Conservation (phyloP, 345 rosid genomes). For the Salix koriyanagi region DNA sequence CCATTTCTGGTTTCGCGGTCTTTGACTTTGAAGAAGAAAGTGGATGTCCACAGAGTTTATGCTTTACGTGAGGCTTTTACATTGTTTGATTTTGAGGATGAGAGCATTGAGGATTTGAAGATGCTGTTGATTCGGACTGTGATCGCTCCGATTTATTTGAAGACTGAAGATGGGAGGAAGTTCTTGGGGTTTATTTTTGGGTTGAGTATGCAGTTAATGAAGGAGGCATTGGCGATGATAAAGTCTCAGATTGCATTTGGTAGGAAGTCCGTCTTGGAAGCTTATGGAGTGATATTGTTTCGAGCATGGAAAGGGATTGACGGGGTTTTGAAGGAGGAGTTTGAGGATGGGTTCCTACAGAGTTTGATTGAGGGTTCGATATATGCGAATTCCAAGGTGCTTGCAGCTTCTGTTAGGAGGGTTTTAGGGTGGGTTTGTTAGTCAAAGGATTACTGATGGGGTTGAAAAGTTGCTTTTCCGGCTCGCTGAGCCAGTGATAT, state of each 20-base stretch:
- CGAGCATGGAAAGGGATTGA: conserved; percentile 76
- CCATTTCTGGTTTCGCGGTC: conserved; percentile 77
- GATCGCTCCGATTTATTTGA: conserved; percentile 69
- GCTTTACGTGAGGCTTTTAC: conserved; percentile 67
- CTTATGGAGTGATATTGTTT: conserved; percentile 69
- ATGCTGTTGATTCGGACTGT: conserved; percentile 69
- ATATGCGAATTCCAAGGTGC: conserved; percentile 41
- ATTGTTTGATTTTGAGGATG: conserved; percentile 79
- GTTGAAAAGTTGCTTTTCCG: conserved; percentile 81
- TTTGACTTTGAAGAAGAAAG: conserved; percentile 74
- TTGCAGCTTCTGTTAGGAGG: conserved; percentile 73
- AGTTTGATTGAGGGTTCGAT: conserved; percentile 70
- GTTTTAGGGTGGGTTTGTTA: conserved; percentile 72
- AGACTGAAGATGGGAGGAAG: conserved; percentile 76
- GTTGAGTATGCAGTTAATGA: conserved; percentile 66
- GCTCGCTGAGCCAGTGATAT: conserved; percentile 81
- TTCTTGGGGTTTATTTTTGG: conserved; percentile 70
- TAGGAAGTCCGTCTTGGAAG: conserved; percentile 83
- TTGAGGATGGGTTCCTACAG: conserved; percentile 70
- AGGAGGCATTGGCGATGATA: conserved; percentile 74
- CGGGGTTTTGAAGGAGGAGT: conserved; percentile 54
- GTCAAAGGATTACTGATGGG: conserved; percentile 63
- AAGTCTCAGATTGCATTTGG: conserved; percentile 83
- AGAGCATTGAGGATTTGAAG: conserved; percentile 80
- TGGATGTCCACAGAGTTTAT: conserved; percentile 73